A percentile compares a stretch with the other conserved stretches of the same genome.
phyloP scores from a whole-genome alignment of 495 filamentous ascomycete species.

The Xanthoparmelia taractica region DNA sequence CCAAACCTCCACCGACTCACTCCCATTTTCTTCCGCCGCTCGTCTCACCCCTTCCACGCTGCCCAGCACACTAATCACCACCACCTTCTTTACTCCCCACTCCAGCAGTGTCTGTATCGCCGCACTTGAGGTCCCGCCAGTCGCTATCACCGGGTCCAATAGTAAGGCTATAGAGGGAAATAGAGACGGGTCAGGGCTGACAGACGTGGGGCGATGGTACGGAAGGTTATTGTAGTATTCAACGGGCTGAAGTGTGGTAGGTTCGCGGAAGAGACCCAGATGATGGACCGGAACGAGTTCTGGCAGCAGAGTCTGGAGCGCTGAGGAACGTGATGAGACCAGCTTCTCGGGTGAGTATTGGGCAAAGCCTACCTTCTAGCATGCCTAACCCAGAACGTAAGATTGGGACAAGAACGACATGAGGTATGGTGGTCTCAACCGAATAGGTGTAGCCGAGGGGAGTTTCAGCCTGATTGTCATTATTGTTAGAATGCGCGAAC shows the following conservation, averaged over 20 bases:
- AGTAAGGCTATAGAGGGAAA: conserved; percentile 64
- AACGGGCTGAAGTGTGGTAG: conserved; percentile 73
- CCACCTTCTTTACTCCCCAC: conserved; percentile 77
- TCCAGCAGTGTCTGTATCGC: conserved; percentile 83
- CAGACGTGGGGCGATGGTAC: conserved; percentile 48
- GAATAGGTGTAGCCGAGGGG: conserved; percentile 67
- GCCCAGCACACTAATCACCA: conserved; percentile 70
- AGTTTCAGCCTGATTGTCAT: conserved; percentile 51
- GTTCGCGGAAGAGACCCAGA: conserved; percentile 87
- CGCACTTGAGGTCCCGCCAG: conserved; percentile 79
- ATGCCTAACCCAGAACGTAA: conserved; percentile 83
- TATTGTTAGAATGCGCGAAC: background rate
- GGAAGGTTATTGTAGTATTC: conserved; percentile 99
- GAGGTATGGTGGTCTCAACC: conserved; percentile 52
- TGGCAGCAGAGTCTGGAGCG: conserved; percentile 76
- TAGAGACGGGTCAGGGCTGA: conserved; percentile 33
- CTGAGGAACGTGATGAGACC: conserved; percentile 33
- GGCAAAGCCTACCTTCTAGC: conserved; percentile 58
- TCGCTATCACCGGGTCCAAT: conserved; percentile 88
- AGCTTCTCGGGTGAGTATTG: background rate
- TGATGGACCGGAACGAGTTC: conserved; percentile 78
- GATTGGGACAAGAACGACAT: conserved; percentile 82
- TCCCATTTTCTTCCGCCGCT: conserved; percentile 66
- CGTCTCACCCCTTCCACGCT: conserved; percentile 56
- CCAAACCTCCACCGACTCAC: conserved; percentile 68